Conservation (phyloP, 1,139 yeast genomes). For the Meyerozyma carpophila region DNA sequence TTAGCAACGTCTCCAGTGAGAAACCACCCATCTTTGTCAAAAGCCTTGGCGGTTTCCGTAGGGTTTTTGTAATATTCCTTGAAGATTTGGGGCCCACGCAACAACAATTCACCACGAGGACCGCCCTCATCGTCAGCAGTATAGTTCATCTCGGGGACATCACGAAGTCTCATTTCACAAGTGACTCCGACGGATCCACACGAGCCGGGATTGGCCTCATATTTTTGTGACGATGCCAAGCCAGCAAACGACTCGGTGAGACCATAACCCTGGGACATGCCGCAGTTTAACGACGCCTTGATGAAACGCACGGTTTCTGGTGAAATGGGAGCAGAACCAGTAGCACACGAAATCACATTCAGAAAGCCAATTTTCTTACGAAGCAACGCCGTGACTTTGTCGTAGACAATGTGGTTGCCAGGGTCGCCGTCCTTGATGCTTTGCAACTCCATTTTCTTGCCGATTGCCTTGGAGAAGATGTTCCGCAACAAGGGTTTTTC, state of each 20-base stretch:
- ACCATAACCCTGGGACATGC: constrained; percentile 42
- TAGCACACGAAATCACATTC: constrained; percentile 20
- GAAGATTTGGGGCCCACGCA: constrained; percentile 68
- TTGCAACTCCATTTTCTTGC: constrained; percentile 28
- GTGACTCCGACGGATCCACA: constrained; percentile 46
- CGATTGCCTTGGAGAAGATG: constrained; percentile 25
- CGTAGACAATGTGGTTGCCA: constrained; percentile 28
- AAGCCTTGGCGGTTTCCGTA: constrained; percentile 45
- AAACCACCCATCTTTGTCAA: constrained; percentile 71
- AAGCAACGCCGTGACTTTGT: constrained; percentile 19
- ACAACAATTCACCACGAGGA: constrained; percentile 52
- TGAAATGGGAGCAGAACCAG: constrained; percentile 43
- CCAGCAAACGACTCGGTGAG: constrained; percentile 45
- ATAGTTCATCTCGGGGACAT: constrained; percentile 67
- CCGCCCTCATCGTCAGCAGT: constrained; percentile 29
- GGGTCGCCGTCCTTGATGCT: constrained; percentile 21
- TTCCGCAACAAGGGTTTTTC: constrained; percentile 26
- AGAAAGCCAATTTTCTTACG: constrained; percentile 34
- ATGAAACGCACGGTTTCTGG: constrained; percentile 37
- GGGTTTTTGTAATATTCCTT: constrained; percentile 54
- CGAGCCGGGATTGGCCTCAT: constrained; percentile 35
- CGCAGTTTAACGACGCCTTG: constrained; percentile 34
- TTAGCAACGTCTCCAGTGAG: constrained; percentile 71
- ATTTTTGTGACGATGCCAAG: constrained; percentile 22
- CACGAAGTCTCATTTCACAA: constrained; percentile 56